Evolutionary conservation across 352 stramenopile genomes (phyloP).

Genomic region (Phytophthora uliginosa): DNA sequence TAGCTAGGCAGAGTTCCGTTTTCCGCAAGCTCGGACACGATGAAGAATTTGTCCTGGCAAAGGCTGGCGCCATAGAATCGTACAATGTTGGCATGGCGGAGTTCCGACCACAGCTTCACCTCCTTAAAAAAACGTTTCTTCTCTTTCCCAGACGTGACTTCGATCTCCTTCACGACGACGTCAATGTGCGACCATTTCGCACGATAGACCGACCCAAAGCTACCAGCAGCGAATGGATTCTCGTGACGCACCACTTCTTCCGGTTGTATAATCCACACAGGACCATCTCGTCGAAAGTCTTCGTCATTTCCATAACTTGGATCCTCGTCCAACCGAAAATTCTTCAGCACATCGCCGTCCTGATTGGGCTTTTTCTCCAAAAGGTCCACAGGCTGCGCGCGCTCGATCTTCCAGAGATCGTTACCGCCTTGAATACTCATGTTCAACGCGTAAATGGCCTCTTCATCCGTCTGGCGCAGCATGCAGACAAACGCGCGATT

Average conservation of each 20-base stretch:
- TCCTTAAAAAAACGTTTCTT: not conserved
- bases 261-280: not conserved
- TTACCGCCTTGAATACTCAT: not conserved
- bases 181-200: not conserved
- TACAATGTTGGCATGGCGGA: not conserved
- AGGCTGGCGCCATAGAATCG: not conserved
- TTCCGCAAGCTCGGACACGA: not conserved
- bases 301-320: not conserved
- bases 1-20: not conserved
- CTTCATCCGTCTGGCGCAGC: not conserved
- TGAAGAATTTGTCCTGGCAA: not conserved
- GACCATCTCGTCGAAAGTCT: not conserved
- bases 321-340: not conserved
- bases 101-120: not conserved
- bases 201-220: not conserved
- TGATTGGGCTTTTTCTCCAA: not conserved
- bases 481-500: not conserved
- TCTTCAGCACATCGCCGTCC: not conserved
- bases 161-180: not conserved
- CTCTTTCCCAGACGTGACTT: not conserved
- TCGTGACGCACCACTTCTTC: not conserved
- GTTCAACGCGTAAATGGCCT: not conserved
- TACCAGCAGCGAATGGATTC: not conserved
- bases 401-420: not conserved
- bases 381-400: not conserved